These are phyloP conservation scores for Rusavskia elegans DNA, from an alignment of 495 filamentous ascomycete genomes.

Conservation along the genomic window DNA sequence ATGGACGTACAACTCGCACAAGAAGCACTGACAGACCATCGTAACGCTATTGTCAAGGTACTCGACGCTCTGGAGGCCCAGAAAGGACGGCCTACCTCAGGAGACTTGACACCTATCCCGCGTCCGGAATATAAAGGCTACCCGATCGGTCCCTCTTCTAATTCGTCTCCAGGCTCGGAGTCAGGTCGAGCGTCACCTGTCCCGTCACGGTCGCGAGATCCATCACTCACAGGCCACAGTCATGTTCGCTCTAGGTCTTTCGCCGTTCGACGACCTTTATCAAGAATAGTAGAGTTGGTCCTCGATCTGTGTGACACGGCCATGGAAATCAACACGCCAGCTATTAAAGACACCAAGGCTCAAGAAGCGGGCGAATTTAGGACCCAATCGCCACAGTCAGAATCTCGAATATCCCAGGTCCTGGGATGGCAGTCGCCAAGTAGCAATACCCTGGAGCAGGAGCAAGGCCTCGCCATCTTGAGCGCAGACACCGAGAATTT, in stretches of 20 bases:
- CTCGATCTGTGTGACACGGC: slow-evolving; percentile 93
- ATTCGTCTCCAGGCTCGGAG: slow-evolving; percentile 44
- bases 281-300: slow-evolving; percentile 84
- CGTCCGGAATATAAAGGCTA: slow-evolving; percentile 77
- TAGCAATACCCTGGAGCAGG: slow-evolving; percentile 73
- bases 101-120: slow-evolving; percentile 32
- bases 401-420: slow-evolving; percentile 82
- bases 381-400: slow-evolving; percentile 87
- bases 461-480: slow-evolving; percentile 75
- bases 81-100: slow-evolving; percentile 45
- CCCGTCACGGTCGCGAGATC: slow-evolving; percentile 61
- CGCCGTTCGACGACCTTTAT: slow-evolving; percentile 72
- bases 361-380: slow-evolving; percentile 48
- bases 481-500: slow-evolving; percentile 76
- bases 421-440: slow-evolving; percentile 89
- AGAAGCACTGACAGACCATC: slow-evolving; percentile 83
- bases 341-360: slow-evolving; percentile 64
- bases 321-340: slow-evolving; percentile 82
- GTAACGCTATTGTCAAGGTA: slow-evolving; percentile 88
- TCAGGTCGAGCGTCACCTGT: slow-evolving; percentile 50
- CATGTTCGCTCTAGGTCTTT: slow-evolving; percentile 69
- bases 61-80: slow-evolving; percentile 76
- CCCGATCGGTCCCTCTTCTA: slow-evolving; percentile 61
- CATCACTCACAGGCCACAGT: slow-evolving; percentile 53
- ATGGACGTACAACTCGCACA: slow-evolving; percentile 95